Conservation (phyloP, 352 stramenopile species). For the Globisporangium irregulare region DNA sequence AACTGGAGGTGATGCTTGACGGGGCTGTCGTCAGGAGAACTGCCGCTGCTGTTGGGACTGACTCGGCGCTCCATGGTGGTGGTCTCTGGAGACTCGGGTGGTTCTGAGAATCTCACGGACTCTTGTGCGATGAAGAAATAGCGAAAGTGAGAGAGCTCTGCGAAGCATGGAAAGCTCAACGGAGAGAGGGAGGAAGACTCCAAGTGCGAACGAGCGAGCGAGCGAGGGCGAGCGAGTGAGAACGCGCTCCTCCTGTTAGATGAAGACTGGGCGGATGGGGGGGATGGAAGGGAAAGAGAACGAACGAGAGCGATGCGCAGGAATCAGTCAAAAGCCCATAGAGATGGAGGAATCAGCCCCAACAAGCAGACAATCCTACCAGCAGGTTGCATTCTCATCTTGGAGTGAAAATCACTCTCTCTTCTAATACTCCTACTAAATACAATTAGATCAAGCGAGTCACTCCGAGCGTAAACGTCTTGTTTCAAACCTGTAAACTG, state of each 20-base stretch:
- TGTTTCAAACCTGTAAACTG: too few relatives aligned
- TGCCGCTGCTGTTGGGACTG: neutral
- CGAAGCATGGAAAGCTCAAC: neutral
- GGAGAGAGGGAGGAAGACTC: neutral
- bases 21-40: conserved; percentile 2
- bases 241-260: conserved; percentile 14
- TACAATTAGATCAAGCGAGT: too few relatives aligned
- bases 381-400: neutral
- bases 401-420: too few relatives aligned
- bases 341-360: neutral
- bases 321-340: conserved; percentile 2
- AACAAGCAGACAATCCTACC: neutral
- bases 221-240: conserved; percentile 3
- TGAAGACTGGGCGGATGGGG: conserved; percentile 13
- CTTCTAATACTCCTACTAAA: too few relatives aligned
- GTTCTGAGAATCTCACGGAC: neutral
- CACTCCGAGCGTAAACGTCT: too few relatives aligned
- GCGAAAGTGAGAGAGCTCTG: conserved; percentile 11
- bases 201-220: conserved; percentile 10
- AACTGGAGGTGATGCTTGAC: neutral
- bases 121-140: conserved; percentile 1
- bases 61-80: conserved; percentile 6
- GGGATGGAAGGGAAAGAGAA: neutral
- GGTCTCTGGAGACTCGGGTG: neutral
- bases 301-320: neutral